phyloP scores from a whole-genome alignment of 2,329 filamentous ascomycete species.

The Microsporum canis region DNA sequence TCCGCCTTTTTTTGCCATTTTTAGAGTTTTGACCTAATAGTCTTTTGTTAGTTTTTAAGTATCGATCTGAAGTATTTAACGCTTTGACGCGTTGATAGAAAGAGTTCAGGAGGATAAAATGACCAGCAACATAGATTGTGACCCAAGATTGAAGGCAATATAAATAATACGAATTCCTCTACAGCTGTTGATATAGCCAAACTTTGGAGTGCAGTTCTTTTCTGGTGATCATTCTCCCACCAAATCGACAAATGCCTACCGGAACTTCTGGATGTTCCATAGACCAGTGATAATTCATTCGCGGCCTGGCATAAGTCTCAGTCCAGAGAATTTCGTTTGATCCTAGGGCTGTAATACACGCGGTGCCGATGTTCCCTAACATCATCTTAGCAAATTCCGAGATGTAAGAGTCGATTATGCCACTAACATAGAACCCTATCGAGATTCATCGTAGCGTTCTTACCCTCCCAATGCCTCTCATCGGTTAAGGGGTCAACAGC shows the following conservation, averaged over 20 bases:
- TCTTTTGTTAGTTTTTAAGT: too few species aligned
- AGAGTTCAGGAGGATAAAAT: too few species aligned
- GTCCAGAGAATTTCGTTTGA: conserved; percentile 21
- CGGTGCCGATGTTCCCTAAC: conserved; percentile 6
- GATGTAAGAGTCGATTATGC: neutral
- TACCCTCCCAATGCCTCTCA: conserved; percentile 15
- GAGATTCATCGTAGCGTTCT: conserved; percentile 17
- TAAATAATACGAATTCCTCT: too few species aligned
- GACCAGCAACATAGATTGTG: too few species aligned
- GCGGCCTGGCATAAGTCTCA: conserved; percentile 15
- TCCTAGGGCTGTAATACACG: conserved; percentile 18
- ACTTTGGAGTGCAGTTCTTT: conserved; percentile 17
- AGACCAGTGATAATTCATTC: conserved; percentile 21
- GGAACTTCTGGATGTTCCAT: conserved; percentile 13
- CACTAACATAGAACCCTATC: conserved; percentile 24
- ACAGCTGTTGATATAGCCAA: conserved; percentile 16
- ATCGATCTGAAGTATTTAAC: too few species aligned
- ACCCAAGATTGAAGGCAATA: too few species aligned
- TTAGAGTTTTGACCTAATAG: too few species aligned
- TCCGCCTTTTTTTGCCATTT: neutral
- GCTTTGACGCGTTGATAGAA: too few species aligned
- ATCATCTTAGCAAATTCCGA: neutral
- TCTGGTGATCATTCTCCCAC: conserved; percentile 15
- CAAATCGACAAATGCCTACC: conserved; percentile 17
- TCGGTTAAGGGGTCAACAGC: conserved; percentile 18